Base-by-base conservation (phyloP, 345 rosid species). In the Eutrema japonicum region DNA sequence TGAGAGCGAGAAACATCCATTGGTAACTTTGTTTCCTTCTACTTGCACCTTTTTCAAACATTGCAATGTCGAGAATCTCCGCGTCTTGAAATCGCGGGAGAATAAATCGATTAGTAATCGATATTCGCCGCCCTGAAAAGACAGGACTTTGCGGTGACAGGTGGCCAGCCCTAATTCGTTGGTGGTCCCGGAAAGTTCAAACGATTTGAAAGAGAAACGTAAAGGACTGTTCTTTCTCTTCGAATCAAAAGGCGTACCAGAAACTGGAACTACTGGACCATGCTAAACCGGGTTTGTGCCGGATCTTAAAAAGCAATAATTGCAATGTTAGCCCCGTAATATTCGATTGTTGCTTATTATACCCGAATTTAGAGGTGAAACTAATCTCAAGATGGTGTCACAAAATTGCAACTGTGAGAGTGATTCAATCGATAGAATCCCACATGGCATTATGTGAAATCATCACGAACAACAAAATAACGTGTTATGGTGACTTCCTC, bases 31-130 rank as follows among this genome's bases (percentile, higher is more conserved):
- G 42, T 18, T 42, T 26, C 46, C 69, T 54, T 60, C 60, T 69
- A 46, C 70, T 65, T 72, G 48, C 51, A 59, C 58, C 49, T 22
- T 43, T 43, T 49, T 35, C 75, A 58, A 45, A 70, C 85, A 82
- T 85, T 76, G 81, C 40, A 58, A 8, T 53, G 82, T 61, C 38
- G 90, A 84, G 74, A 85, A 4, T 38, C 71, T 38, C 29, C 68
- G 79, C 36, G 71, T 35, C 45, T 66, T 75, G 22, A 33, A 46
- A 12, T 33, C 57, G 60, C 51, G 79, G 64, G 73, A 68, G 64
- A 74, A 30, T 30, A 48, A 2, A 29, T 6, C 40, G 18, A 35
- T n/a, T 5, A 64, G 43, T 7, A 59, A 62, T 10, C 77, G 77
- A 56, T 60, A 8, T 11, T 65, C 59, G 42, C 72, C 67, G 56